Base-by-base conservation (phyloP, 352 stramenopile species). In the Phytophthora citrophthora region DNA sequence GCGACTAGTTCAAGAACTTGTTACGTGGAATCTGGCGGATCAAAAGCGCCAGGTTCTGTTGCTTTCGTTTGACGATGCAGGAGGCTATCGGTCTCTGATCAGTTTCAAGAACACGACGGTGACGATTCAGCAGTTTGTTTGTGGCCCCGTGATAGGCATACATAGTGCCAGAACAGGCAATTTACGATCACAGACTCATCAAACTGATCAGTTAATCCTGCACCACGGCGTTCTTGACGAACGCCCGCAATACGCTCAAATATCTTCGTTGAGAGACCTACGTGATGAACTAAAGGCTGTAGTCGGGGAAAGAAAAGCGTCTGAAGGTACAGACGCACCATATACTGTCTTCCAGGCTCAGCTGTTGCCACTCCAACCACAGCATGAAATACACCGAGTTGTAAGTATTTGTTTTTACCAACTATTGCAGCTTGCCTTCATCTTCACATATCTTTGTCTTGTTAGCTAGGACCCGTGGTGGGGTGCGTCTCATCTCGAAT, bases 401-500 rank as follows among this genome's bases (percentile, higher is more conserved):
- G 64, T 72, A 69, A 41, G 64, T 36, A 34, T 34, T 34, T 20
- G 20, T 20, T 32, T 9, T 11, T 2, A 32, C 8, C 27, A 11
- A 34, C 29, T 34, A 13, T 10, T 34, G 29, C 12, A 34, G 29
- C 1, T 34, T 34, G 9, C 29, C 9, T 13, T 13, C 9, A 34
- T 13, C 7, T 36, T 62, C 23, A 44, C 27, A 31, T 38, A 16
- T 12, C 7, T 52, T 32, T 38, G 41, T 61, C 18, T 58, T 36
- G 16, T n/a, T 26, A 84, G 68, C 31, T 89, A 13, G 79, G 77
- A 16, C 79, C 79, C 16, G 51, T 87, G 12, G 51, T 89, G 16
- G 79, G 79, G 13, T 74, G 54, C 20, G 75, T 86, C 5, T 67
- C 75, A 0, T 41, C 57, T 56, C 62, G 48, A 1, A 45, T 51